phyloP scores from a whole-genome alignment of 257 asterid genomes.

The Hygrophila difformis region DNA sequence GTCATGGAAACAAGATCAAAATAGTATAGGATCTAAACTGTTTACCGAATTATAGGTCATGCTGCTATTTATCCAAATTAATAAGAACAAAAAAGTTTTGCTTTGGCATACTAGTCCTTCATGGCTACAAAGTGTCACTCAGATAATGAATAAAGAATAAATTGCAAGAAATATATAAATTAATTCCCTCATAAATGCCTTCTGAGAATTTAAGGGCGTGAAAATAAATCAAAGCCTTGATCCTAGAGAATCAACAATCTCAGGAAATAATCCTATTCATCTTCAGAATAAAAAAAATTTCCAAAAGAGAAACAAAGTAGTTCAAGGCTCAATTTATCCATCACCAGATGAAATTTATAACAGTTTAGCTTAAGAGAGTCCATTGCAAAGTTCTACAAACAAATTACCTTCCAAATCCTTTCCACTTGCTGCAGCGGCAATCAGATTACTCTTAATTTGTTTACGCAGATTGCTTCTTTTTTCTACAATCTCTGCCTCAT shows the following conservation, averaged over 20 bases:
- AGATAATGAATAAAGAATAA: too few relatives aligned
- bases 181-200: neutral
- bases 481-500: slow-evolving; percentile 54
- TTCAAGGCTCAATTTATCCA: neutral
- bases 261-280: neutral
- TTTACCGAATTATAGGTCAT: neutral
- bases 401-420: slow-evolving; percentile 90
- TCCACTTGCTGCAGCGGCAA: slow-evolving; percentile 94
- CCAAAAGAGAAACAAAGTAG: neutral
- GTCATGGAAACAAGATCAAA: too few relatives aligned
- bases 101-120: neutral
- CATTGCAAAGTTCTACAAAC: neutral
- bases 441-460: slow-evolving; percentile 66
- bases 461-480: slow-evolving; percentile 62
- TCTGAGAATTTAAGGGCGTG: neutral
- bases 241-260: slow-evolving; percentile 1
- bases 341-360: neutral
- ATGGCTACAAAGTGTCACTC: neutral
- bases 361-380: slow-evolving; percentile 7
- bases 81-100: neutral
- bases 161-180: neutral
- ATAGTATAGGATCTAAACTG: neutral
- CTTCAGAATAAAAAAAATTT: too few relatives aligned
- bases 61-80: neutral
- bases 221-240: neutral